Evolutionary conservation across 768 basidiomycete species (phyloP).

Genomic region (Russula sp.): DNA sequence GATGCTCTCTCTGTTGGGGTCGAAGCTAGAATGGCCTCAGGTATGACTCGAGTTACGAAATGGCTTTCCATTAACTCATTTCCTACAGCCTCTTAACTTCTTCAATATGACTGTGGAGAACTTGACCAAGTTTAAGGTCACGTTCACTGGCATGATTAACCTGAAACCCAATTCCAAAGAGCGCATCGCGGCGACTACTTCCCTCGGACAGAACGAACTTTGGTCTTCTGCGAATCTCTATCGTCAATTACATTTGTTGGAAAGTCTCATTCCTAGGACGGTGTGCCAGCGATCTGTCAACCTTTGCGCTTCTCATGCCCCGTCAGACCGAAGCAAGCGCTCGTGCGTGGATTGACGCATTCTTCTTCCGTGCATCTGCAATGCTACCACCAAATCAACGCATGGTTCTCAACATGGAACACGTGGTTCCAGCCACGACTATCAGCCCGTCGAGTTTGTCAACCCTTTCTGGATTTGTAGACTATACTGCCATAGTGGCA

Average conservation of each 20-base stretch:
- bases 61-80: not conserved
- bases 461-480: not conserved
- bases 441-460: not conserved
- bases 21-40: not conserved
- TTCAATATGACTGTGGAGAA: not conserved
- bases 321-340: not conserved
- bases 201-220: not conserved
- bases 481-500: not conserved
- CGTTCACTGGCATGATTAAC: not conserved
- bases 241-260: not conserved
- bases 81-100: not conserved
- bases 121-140: not conserved
- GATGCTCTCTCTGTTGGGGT: not conserved
- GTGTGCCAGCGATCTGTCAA: not conserved
- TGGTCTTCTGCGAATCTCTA: not conserved
- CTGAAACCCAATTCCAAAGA: not conserved
- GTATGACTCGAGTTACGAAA: not conserved
- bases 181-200: not conserved
- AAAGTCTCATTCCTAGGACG: not conserved
- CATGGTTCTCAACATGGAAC: not conserved
- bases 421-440: not conserved
- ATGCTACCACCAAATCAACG: not conserved
- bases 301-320: not conserved
- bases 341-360: not conserved
- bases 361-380: conserved; percentile 1